Evolutionary conservation across 148 eudicot genomes (phyloP).

Genomic region (Selenicereus undatus): DNA sequence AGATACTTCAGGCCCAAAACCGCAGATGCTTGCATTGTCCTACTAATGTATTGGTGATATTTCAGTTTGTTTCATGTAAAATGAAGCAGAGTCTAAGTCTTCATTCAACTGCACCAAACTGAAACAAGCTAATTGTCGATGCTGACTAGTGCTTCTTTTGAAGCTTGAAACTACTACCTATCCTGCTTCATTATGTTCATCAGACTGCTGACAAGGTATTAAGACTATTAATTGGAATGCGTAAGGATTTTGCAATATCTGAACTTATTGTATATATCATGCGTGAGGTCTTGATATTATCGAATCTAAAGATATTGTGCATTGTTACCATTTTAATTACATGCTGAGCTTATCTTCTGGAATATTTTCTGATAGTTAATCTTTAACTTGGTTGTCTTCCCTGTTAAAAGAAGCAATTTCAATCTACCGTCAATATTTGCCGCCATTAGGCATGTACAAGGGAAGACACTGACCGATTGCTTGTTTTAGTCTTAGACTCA

Average conservation of each 20-base stretch:
- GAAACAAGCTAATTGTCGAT: neutral
- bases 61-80: neutral
- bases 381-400: neutral
- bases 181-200: neutral
- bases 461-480: too few relatives aligned
- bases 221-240: neutral
- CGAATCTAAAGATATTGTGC: neutral
- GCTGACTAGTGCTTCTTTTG: neutral
- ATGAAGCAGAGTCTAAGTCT: neutral
- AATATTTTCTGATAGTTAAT: neutral
- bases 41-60: neutral
- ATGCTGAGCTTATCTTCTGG: neutral
- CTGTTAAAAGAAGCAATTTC: neutral
- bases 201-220: neutral
- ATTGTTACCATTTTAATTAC: neutral
- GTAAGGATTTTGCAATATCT: neutral
- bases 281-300: neutral
- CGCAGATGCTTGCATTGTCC: neutral
- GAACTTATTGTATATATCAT: neutral
- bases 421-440: neutral
- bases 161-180: neutral
- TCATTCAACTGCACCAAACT: neutral
- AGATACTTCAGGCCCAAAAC: neutral
- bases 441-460: neutral
- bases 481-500: too few relatives aligned